Conservation (phyloP, 805 yeast species). For the Ogataea zsoltii region DNA sequence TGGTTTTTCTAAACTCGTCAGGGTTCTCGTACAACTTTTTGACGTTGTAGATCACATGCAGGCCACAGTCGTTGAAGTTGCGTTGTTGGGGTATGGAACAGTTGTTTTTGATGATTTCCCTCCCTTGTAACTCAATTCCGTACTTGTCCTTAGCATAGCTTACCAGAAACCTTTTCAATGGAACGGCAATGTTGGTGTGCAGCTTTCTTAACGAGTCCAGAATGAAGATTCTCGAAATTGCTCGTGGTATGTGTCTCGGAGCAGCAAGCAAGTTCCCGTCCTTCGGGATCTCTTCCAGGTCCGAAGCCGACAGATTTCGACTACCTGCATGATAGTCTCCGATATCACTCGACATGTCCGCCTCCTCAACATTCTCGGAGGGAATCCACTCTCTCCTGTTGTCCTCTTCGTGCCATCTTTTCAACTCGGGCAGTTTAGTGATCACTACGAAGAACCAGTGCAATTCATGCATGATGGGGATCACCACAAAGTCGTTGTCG, state of each 20-base stretch:
- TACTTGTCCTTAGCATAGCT: constrained; percentile 71
- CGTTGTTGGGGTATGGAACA: constrained; percentile 74
- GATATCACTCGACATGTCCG: background rate
- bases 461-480: constrained; percentile 77
- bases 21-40: constrained; percentile 56
- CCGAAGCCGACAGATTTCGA: background rate
- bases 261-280: constrained; percentile 12
- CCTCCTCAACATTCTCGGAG: no score
- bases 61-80: constrained; percentile 92
- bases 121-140: constrained; percentile 44
- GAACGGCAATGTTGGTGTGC: constrained; percentile 51
- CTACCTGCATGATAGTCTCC: background rate
- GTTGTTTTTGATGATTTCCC: constrained; percentile 39
- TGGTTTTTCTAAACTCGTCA: constrained; percentile 36
- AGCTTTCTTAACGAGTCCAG: constrained; percentile 75
- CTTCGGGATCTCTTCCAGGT: constrained; percentile 6
- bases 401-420: constrained; percentile 9
- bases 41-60: constrained; percentile 80
- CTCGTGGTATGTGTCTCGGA: constrained; percentile 7
- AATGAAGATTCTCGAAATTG: constrained; percentile 49
- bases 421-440: constrained; percentile 45
- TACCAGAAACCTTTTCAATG: constrained; percentile 59
- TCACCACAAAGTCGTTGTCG: constrained; percentile 57
- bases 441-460: constrained; percentile 92
- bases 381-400: constrained; percentile 1